Base-by-base conservation (phyloP, 2,329 filamentous ascomycete genomes). In the Dactylonectria estremocensis region DNA sequence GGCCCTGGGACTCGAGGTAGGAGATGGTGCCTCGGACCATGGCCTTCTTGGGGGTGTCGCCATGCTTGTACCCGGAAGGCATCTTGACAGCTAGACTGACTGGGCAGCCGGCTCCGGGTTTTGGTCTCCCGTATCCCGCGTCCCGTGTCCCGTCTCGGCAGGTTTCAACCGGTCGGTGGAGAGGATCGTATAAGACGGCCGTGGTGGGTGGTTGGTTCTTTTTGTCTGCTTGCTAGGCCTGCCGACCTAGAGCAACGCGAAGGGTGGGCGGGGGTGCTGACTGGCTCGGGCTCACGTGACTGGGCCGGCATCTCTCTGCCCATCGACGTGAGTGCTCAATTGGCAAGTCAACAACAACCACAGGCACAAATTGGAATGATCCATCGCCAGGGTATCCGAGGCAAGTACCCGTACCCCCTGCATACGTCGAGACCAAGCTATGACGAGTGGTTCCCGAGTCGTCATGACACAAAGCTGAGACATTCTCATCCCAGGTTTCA, bases 11-110 rank as follows among this genome's bases (percentile, higher is more conserved):
- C 69, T 82, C 80, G 16, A 82, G 79, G 70, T 81, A 82, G 4
- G 80, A 81, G 69, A 82, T 81, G 54, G 79, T 81, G 9, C 80
- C 80, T 11, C 80, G 77, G 40, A 81, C 80, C 78, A 82, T 79
- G 64, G 79, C 80, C 76, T 80, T 80, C 70, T 80, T 80, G 13
- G 77, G 76, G 50, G 78, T 78, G 71, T 82, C 80, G 54, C 77
- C 78, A 70, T 81, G 80, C 61, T 79, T 81, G 68, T 79, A 81
- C 54, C 78, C 78, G n/a, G 75, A 63, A 28, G 75, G 74, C 76
- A 77, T 78, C 35, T 62, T 74, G 24, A 28, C 24, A 28, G 24
- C 7, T 4, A 28, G 24, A 28, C 24, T 28, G 7, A 28, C 24
- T 28, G 20, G n/a, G 8, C 16, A 18, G 10, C 46, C 40, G 40